Evolutionary conservation across 306 rosid species (phyloP), one percentile per base, ranked within the genome.

Genomic region (Casuarina equisetifolia): DNA sequence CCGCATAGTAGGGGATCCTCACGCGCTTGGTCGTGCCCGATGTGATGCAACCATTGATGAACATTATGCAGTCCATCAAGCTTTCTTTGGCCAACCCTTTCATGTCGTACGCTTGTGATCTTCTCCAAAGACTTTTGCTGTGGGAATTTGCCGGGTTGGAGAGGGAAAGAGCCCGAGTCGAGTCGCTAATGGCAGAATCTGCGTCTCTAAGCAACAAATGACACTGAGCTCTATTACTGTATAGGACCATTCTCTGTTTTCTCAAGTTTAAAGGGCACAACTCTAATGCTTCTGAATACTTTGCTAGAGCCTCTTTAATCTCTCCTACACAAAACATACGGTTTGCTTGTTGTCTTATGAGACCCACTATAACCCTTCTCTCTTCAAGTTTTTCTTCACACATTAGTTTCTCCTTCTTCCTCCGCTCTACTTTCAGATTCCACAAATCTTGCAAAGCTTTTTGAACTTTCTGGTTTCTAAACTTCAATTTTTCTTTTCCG

Each of bases 101-200:
- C 89, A 89, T 87, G 82, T 91, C 93, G 79, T 91, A 91, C 46
- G 93, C 96, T 49, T 85, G 93, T 16, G 96, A 87, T 71, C 96
- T 91, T 38, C 89, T 89, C 96, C 96, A 87, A 20, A 89, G 88
- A 73, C 93, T 87, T 71, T 84, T 91, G 0, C 74, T 45, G 48
- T 91, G 90, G 9, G 88, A 64, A 79, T 91, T 91, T 11, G 85
- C 38, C 9, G 91, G 91, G 54, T 39, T 70, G 0, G 87, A 86
- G 6, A 91, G 83, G 70, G 93, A 91, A 48, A 91, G 93, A 38
- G 96, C 96, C 59, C 90, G 78, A 1, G 93, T 91, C 1, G 96
- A 77, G 77, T 91, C 90, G 51, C 91, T 85, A 38, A 87, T 84
- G 3, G 93, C 93, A 0, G 76, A 83, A 73, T 87, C 87, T 11